A percentile compares a stretch with the other conserved stretches of the same genome.
Conservation (phyloP, 495 filamentous ascomycete species). For the Podospora appendiculata region DNA sequence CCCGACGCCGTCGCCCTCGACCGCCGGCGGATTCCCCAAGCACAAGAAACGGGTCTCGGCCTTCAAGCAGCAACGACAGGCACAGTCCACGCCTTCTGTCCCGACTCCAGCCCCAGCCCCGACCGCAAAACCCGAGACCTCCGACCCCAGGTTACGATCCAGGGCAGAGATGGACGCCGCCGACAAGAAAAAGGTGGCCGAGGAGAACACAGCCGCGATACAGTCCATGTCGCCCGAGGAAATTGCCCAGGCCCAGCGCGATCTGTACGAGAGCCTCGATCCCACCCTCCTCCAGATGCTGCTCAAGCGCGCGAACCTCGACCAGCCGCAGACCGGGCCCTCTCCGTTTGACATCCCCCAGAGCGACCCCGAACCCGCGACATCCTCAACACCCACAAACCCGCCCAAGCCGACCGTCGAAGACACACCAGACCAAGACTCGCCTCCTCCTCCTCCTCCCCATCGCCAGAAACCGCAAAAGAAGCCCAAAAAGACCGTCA, state of each 20-base stretch:
- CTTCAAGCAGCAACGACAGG: conserved; percentile 64
- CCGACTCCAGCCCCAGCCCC: background rate
- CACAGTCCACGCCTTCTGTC: background rate
- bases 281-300: conserved; percentile 68
- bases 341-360: conserved; percentile 26
- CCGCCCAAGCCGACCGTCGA: conserved; percentile 12
- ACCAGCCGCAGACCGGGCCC: conserved; percentile 38
- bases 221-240: conserved; percentile 74
- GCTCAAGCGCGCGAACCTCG: conserved; percentile 70
- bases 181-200: conserved; percentile 66
- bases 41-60: conserved; percentile 74
- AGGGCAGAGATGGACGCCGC: conserved; percentile 22
- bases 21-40: conserved; percentile 72
- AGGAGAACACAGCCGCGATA: conserved; percentile 70
- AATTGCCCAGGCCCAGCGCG: conserved; percentile 67
- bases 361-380: conserved; percentile 9
- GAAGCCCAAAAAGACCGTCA: conserved; percentile 20
- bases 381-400: background rate
- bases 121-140: too few species aligned
- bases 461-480: conserved; percentile 2
- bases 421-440: background rate
- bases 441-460: background rate
- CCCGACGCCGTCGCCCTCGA: conserved; percentile 46
- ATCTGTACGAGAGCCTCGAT: conserved; percentile 62
- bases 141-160: too few species aligned